Base-by-base conservation (phyloP, 2,329 filamentous ascomycete genomes). In the Coniochaeta sp. region DNA sequence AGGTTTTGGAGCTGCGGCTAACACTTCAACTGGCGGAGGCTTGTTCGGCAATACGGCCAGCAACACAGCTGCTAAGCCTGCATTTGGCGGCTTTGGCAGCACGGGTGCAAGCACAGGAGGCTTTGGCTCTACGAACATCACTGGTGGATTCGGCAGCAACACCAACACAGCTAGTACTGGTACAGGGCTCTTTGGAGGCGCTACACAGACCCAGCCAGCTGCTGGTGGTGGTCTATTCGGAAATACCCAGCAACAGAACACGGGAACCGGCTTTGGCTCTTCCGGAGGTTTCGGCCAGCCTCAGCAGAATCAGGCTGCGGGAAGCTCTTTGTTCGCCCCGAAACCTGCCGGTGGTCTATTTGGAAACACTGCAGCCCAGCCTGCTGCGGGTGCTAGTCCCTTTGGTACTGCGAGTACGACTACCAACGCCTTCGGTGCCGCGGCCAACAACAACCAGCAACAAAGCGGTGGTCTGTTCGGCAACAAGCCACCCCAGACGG, bases 151-250 rank as follows among this genome's bases (percentile, higher is more conserved):
- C 33, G 63, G 67, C 61, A 56, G 71, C 49, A 67, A 66, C 38
- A 60, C 64, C 47, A 26, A 26, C 22, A 22, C 47, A 3, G 51
- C 56, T 10, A 61, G 60, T 13, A 61, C 65, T 28, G 67, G 65
- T 30, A 60, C 64, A 31, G 70, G 71, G 12, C 61, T 77, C 20
- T 78, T 80, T 55, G 77, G n/a, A n/a, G n/a, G 76, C 18, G 59
- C 59, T n/a, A 57, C 51, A 12, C 59, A 63, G 16, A 62, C 65
- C 50, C 27, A 49, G 24, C 42, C 51, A 76, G 55, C 68, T 66
- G 53, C 59, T 71, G 54, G 65, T 38, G 26, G 42, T n/a, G 50
- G 50, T 14, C 48, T 55, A 1, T 55, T 55, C 26, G 53, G 53
- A 48, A 48, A 27, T 14, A 42, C 57, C 28, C 63, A 64, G 49